Base-by-base conservation (phyloP, 1,139 yeast genomes). In the Protomyces inouyei region DNA sequence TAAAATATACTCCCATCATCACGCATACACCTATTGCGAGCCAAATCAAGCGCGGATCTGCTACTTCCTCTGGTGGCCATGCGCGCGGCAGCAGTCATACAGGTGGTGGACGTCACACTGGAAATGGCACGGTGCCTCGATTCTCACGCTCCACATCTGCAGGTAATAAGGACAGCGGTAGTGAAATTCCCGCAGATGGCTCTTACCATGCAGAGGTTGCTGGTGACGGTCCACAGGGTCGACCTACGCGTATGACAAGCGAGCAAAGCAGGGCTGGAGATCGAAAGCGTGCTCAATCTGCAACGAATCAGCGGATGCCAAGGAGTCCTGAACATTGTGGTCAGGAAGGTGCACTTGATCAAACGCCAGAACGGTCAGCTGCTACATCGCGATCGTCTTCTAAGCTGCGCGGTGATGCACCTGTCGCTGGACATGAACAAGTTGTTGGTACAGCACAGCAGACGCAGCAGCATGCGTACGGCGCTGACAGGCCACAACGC, bases 1-100 rank as follows among this genome's bases (percentile, higher is more conserved):
- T 61, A 16, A 46, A 60, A 38, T 59, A 59, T 54, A 64, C 55
- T 12, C 66, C 66, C 10, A 64, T 59, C 23, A 64, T 64, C 18
- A 64, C 61, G 18, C 54, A 59, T 35, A 52, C 63, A 12, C 63
- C 63, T 4, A 36, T 59, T 16, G 57, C 63, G 10, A 43, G 48
- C 18, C 48, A 43, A 43, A 16, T 18, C 23, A 43, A 43, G 23
- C 48, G 48, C 8, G 6, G 23, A 18, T n/a, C 23, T 43, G 14
- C 21, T n/a, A 14, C 16, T 4, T 9, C 23, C 4, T 10, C 25
- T 8, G 23, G 23, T 21, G 12, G 48, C 28, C 12, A n/a, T 18
- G 48, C 23, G 5, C 48, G 48, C 48, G 23, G 48, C 25, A 18
- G 25, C 48, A n/a, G 23, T 43, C 43, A 38, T 16, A 43, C 21